Conservation (phyloP, 116 monocot species). For the Papilionanthe hybrid region DNA sequence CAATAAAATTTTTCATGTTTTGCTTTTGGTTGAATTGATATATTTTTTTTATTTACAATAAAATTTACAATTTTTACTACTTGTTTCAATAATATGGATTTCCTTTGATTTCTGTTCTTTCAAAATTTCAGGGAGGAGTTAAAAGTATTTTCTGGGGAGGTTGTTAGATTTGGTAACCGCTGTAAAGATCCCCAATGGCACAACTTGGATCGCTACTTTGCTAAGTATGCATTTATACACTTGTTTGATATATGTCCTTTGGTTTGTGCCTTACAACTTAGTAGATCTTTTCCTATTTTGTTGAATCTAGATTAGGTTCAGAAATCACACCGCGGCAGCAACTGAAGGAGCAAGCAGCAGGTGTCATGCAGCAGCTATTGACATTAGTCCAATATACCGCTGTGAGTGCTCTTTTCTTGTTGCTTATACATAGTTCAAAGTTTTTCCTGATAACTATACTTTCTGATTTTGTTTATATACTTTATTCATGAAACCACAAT, state of each 20-base stretch:
- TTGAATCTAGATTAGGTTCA: conserved; percentile 2
- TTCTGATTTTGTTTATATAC: background rate
- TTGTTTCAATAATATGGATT: background rate
- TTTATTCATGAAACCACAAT: background rate
- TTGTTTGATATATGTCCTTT: background rate
- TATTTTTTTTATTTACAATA: background rate
- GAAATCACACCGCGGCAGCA: conserved; percentile 13
- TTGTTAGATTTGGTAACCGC: conserved; percentile 59
- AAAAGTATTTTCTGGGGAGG: conserved; percentile 49
- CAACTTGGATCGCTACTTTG: conserved; percentile 15
- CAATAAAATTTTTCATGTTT: background rate
- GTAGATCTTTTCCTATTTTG: background rate
- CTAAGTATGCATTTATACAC: background rate
- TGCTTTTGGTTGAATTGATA: background rate
- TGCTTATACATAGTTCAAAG: background rate
- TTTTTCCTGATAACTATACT: background rate
- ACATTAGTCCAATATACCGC: conserved; percentile 15
- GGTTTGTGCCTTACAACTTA: background rate
- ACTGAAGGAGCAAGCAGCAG: conserved; percentile 15
- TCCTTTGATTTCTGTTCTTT: conserved; percentile 2
- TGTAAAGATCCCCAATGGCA: conserved; percentile 16
- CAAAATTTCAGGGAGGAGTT: conserved; percentile 43
- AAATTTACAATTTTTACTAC: background rate
- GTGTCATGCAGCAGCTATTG: conserved; percentile 11
- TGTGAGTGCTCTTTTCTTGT: conserved; percentile 3